Evolutionary conservation across 345 rosid genomes (phyloP).

Genomic region (Populus simonii): DNA sequence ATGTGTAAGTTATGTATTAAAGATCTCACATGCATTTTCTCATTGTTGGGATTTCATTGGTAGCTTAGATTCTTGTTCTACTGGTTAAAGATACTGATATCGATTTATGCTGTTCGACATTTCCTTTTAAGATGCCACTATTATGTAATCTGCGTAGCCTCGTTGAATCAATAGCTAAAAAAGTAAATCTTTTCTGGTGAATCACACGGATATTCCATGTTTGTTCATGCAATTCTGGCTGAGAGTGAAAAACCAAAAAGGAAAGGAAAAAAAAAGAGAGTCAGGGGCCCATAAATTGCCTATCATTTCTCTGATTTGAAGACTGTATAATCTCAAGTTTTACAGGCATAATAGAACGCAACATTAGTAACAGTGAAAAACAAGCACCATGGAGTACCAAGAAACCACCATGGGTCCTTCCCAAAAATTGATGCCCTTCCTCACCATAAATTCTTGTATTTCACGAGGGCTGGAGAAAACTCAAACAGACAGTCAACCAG

Average conservation of each 20-base stretch:
- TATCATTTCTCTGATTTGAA: neutral
- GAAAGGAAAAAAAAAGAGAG: neutral
- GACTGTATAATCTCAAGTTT: slow-evolving; percentile 15
- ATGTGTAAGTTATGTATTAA: neutral
- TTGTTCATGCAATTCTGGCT: neutral
- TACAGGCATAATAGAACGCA: slow-evolving; percentile 32
- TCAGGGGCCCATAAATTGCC: neutral
- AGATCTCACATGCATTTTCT: neutral
- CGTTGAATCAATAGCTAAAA: neutral
- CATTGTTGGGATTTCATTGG: neutral
- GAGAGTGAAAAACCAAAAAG: neutral
- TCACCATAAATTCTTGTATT: slow-evolving; percentile 1
- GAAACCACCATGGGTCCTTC: slow-evolving; percentile 22
- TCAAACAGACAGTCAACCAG: slow-evolving; percentile 18
- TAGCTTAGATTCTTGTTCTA: neutral
- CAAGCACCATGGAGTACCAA: slow-evolving; percentile 24
- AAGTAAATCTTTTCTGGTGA: neutral
- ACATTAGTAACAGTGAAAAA: slow-evolving; percentile 26
- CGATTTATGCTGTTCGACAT: no score
- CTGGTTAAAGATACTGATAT: neutral
- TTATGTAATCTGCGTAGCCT: neutral
- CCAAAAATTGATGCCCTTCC: slow-evolving; percentile 18
- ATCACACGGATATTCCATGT: neutral
- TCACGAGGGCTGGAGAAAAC: neutral
- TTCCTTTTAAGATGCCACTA: neutral